A percentile compares a stretch with the other conserved stretches of the same genome.
phyloP scores from a whole-genome alignment of 2,329 filamentous ascomycete species.

The Alternaria triticimaculans region DNA sequence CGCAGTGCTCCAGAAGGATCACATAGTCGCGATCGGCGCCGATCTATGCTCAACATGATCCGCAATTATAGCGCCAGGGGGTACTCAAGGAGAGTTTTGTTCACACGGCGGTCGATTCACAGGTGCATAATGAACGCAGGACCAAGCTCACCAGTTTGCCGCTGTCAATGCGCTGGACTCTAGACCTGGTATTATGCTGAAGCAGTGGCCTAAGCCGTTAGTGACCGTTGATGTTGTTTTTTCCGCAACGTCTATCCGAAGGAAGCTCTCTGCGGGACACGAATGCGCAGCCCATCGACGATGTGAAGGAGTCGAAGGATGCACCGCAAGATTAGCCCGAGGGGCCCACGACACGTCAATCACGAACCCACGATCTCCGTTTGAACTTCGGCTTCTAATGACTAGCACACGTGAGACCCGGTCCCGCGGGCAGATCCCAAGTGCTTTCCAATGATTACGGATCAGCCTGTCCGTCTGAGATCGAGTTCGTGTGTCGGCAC shows the following conservation, averaged over 20 bases:
- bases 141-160: conserved; percentile 18
- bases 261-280: neutral
- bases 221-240: conserved; percentile 1
- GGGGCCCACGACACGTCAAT: conserved; percentile 20
- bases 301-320: conserved; percentile 14
- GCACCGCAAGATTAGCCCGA: conserved; percentile 13
- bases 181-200: neutral
- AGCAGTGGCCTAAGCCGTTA: neutral
- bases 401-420: conserved; percentile 19
- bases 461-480: conserved; percentile 6
- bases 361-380: conserved; percentile 22
- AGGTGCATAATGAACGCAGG: conserved; percentile 24
- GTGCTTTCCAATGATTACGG: conserved; percentile 5
- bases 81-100: conserved; percentile 21
- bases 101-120: conserved; percentile 27
- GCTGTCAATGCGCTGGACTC: conserved; percentile 13
- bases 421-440: conserved; percentile 17
- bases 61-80: conserved; percentile 20
- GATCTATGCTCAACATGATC: conserved; percentile 32
- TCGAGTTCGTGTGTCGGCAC: conserved; percentile 12
- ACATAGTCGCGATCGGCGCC: conserved; percentile 30
- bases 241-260: conserved; percentile 3
- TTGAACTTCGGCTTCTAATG: conserved; percentile 24
- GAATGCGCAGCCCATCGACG: conserved; percentile 5
- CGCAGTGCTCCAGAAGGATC: conserved; percentile 25